phyloP scores from a whole-genome alignment of 2,329 filamentous ascomycete species.

The Claviceps pazoutovae region DNA sequence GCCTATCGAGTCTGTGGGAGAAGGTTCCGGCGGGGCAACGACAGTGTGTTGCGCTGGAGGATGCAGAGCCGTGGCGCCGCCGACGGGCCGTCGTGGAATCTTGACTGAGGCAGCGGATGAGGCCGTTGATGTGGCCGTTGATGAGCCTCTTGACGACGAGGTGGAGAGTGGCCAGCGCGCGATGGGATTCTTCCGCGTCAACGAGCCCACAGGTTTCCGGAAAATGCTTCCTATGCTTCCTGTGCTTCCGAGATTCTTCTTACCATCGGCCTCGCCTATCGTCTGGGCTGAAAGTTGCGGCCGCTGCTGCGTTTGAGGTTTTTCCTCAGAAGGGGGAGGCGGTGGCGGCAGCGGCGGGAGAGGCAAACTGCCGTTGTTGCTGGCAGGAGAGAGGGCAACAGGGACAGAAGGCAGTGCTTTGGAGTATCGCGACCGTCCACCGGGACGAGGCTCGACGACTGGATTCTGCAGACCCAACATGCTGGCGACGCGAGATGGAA shows the following conservation, averaged over 20 bases:
- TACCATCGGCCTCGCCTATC: slow-evolving; percentile 6
- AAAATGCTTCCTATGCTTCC: slow-evolving; percentile 6
- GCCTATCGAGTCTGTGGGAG: slow-evolving; percentile 35
- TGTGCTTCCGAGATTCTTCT: not conserved
- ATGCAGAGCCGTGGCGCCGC: not conserved
- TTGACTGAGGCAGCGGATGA: slow-evolving; percentile 13
- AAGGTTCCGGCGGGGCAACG: slow-evolving; percentile 15
- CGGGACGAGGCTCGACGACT: slow-evolving; percentile 5
- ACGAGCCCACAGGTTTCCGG: slow-evolving; percentile 10
- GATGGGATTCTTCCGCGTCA: not conserved
- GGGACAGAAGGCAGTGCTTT: slow-evolving; percentile 43
- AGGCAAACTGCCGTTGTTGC: slow-evolving; percentile 8
- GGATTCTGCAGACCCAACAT: slow-evolving; percentile 4
- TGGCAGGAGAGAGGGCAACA: slow-evolving; percentile 13
- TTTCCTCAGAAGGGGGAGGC: not conserved
- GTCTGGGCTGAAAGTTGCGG: too few species aligned
- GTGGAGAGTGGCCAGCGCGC: slow-evolving; percentile 9
- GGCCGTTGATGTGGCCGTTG: not conserved
- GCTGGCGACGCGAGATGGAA: not conserved
- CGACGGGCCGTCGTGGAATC: slow-evolving; percentile 25
- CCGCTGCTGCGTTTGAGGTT: too few species aligned
- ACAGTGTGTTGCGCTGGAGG: slow-evolving; percentile 3
- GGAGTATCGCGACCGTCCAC: slow-evolving; percentile 40
- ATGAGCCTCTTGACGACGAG: not conserved
- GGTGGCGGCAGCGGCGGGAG: slow-evolving; percentile 12